Evolutionary conservation across 164 flowering plant genomes (phyloP), one percentile per base, ranked within the genome.

Genomic region (Hamamelis virginiana): DNA sequence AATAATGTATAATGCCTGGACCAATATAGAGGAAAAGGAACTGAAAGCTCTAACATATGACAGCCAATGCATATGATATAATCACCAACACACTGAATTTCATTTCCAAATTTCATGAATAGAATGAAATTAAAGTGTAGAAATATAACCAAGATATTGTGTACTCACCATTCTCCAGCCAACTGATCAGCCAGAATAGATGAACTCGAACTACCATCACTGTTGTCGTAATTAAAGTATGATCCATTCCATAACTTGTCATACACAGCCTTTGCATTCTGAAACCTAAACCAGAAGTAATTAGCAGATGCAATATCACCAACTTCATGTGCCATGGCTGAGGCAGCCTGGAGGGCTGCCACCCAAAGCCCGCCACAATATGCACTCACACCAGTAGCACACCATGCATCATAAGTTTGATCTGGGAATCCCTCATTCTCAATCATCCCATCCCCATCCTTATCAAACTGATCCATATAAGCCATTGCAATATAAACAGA

Each of bases 371-470:
- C 90, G 16, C 98, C 98, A 71, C 89, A 77, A 51, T 94, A 94
- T 8, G 98, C 94, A 77, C 98, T 94, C 64, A 92, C 85, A 9
- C 98, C 98, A 68, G 82, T 76, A 21, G 84, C 94, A 6, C 92
- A 81, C 98, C 98, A 94, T 47, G 88, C 80, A 76, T 92, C 98
- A 64, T 94, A 94, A 46, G 98, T 94, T 77, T 94, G 98, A 80
- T 94, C 98, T 19, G 98, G 98, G 68, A 94, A 94, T 13, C 97
- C 97, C 47, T 94, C 98, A 74, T 94, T 94, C 68, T 94, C 98
- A 71, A 94, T 91, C 89, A 94, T 86, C 23, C 96, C 92, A 80
- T 94, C 98, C 9, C 84, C 80, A 68, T 94, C 97, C 80, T 75
- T 83, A 59, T 94, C 98, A 75, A 94, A 94, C 61, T 91, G 98